Percentiles rank a stretch among this genome's conserved stretches.
These are phyloP conservation scores for Bonia amplexicaulis DNA, from an alignment of 176 grass and related monocot genomes.

Conservation along the genomic window DNA sequence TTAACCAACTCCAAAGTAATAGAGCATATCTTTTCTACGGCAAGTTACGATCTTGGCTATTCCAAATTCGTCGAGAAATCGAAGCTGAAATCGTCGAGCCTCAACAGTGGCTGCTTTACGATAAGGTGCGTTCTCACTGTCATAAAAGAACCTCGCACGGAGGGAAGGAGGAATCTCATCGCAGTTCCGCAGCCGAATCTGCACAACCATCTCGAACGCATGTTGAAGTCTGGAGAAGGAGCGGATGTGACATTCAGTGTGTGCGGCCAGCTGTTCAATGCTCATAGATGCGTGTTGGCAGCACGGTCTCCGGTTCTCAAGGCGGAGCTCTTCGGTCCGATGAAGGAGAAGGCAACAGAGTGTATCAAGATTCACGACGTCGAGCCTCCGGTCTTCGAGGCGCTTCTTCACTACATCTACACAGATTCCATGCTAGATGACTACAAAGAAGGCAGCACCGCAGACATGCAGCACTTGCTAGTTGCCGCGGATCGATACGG, in stretches of 20 bases:
- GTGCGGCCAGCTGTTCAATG: not conserved
- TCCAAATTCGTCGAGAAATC: not conserved
- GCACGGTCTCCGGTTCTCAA: not conserved
- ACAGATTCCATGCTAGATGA: not conserved
- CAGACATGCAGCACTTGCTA: not conserved
- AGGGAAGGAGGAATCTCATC: not conserved
- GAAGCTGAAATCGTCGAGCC: too few species aligned
- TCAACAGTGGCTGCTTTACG: not conserved
- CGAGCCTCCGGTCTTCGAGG: not conserved
- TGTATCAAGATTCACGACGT: slow-evolving; percentile 9
- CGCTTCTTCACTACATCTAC: slow-evolving; percentile 23
- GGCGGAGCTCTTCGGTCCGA: not conserved
- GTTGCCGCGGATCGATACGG: slow-evolving; percentile 24
- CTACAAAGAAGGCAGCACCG: not conserved
- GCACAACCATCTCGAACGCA: not conserved
- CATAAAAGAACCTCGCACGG: not conserved
- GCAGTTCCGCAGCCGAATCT: not conserved
- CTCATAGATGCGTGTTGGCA: not conserved
- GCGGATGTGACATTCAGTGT: not conserved
- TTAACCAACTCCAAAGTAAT: too few species aligned
- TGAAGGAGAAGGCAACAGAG: not conserved
- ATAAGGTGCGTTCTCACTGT: not conserved
- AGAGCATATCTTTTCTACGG: too few species aligned
- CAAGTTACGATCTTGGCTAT: accelerated
- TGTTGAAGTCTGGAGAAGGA: not conserved